These are phyloP conservation scores for Sicyos edulis DNA, from an alignment of 306 rosid species.

Conservation along the genomic window DNA sequence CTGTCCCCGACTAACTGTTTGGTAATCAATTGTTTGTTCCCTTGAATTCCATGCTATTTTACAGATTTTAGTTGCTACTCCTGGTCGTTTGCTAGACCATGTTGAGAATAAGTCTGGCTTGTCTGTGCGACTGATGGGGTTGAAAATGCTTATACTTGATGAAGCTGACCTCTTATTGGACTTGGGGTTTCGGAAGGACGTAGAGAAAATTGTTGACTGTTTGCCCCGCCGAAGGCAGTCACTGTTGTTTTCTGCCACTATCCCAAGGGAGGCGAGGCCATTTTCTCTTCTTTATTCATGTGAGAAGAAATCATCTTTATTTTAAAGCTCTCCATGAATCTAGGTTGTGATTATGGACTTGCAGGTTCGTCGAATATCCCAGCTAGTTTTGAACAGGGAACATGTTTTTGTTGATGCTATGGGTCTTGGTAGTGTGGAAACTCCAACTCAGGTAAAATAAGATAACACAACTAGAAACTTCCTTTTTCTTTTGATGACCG, in stretches of 20 bases:
- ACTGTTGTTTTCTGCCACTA: constrained; percentile 74
- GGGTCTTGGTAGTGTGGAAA: constrained; percentile 72
- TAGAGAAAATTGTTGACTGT: constrained; percentile 91
- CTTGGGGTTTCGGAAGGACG: constrained; percentile 84
- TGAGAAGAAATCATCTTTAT: neutral
- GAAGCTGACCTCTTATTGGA: constrained; percentile 88
- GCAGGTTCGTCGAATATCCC: constrained; percentile 88
- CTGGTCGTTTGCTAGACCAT: constrained; percentile 94
- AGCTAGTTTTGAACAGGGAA: constrained; percentile 85
- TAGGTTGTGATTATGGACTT: constrained; percentile 20
- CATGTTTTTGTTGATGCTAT: constrained; percentile 79
- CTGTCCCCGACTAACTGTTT: neutral
- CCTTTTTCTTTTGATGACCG: no score
- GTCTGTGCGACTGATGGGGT: constrained; percentile 71
- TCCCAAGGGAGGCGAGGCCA: constrained; percentile 79
- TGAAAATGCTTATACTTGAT: constrained; percentile 86
- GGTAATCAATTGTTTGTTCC: neutral
- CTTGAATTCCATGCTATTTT: constrained; percentile 12
- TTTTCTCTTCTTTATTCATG: constrained; percentile 15
- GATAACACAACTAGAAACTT: neutral
- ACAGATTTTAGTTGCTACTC: constrained; percentile 94
- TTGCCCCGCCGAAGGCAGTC: constrained; percentile 86
- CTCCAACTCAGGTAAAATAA: constrained; percentile 60
- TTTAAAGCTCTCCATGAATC: neutral
- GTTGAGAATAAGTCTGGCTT: constrained; percentile 65